Base-by-base conservation (phyloP, 2,329 filamentous ascomycete genomes). In the Chrysoporthe cubensis region DNA sequence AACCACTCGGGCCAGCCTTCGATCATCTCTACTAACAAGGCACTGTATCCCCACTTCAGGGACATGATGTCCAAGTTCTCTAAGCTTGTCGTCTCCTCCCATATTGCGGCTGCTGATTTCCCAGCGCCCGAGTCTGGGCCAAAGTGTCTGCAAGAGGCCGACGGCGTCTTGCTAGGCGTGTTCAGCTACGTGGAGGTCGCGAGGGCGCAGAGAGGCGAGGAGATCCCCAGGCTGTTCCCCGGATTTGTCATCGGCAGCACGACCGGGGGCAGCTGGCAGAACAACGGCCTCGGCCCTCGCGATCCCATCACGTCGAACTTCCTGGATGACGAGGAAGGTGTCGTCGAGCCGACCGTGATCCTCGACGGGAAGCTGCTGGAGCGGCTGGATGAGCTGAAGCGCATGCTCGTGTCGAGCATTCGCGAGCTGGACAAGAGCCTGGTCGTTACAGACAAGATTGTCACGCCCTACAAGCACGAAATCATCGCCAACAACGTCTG, bases 1-100 rank as follows among this genome's bases (percentile, higher is more conserved):
- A 99, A 99, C 76, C 96, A 99, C 78, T 98, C 96, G 26, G 96
- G 96, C 54, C 97, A 98, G 73, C 96, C 96, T 4, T 98, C 96
- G n/a, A 97, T 99, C 75, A 99, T 99, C 69, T 97, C 94, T 7
- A 96, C 93, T 5, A 99, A 99, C 83, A 98, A 98, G 78, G 92
- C 94, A 0, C 83, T 99, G 18, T 98, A 98, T 76, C 96, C 96
- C 34, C 94, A 98, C 79, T 99, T 99, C 80, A 87, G 96, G 65
- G 96, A 98, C 77, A 98, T 98, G 90, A 99, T 99, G 96, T 98
- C 96, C 57, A 94, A 97, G 74, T 99, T 99, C 78, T 98, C 96
- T n/a, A 99, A 99, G 78, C 85, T 99, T 11, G 96, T 99, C 57
- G 90, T 99, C 61, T 99, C 96, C 2, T 98, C 96, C 16, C 96